Evolutionary conservation across 2,329 filamentous ascomycete genomes (phyloP).

Genomic region (Cladophialophora psammophila): DNA sequence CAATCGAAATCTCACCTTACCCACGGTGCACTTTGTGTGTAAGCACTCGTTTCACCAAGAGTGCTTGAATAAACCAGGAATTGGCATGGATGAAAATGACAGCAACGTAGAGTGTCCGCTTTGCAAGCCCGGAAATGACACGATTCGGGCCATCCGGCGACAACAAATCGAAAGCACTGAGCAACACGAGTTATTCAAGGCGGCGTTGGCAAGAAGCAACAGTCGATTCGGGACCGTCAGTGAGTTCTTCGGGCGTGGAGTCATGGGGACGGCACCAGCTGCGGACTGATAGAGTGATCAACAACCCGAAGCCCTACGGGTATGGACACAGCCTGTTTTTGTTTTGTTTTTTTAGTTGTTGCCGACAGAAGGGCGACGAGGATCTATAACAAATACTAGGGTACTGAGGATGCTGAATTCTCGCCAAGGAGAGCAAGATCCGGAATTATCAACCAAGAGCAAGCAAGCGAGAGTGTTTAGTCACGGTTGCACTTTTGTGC

Average conservation of each 20-base stretch:
- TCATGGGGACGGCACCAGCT: slow-evolving; percentile 66
- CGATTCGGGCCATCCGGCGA: slow-evolving; percentile 83
- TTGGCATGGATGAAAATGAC: slow-evolving; percentile 61
- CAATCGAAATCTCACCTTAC: slow-evolving; percentile 78
- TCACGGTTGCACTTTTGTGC: slow-evolving; percentile 24
- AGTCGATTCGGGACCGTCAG: slow-evolving; percentile 83
- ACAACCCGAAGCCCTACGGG: neutral
- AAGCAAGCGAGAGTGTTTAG: neutral
- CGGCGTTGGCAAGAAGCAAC: slow-evolving; percentile 76
- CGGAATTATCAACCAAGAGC: slow-evolving; percentile 8
- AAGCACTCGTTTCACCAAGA: slow-evolving; percentile 96
- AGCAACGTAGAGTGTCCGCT: slow-evolving; percentile 82
- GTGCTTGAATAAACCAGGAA: slow-evolving; percentile 70
- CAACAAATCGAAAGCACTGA: slow-evolving; percentile 86
- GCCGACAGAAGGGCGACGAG: neutral
- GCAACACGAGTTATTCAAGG: slow-evolving; percentile 86
- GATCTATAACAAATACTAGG: slow-evolving; percentile 16
- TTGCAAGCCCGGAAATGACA: slow-evolving; percentile 83
- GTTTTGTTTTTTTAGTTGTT: neutral
- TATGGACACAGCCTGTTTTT: slow-evolving; percentile 8
- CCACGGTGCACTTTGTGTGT: slow-evolving; percentile 93
- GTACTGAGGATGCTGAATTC: slow-evolving; percentile 5
- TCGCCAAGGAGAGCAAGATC: slow-evolving; percentile 8
- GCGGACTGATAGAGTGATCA: slow-evolving; percentile 29
- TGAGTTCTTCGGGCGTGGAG: slow-evolving; percentile 92